Evolutionary conservation across 495 filamentous ascomycete genomes (phyloP), one percentile per base, ranked within the genome.

Genomic region (Chlorociboria aeruginascens): DNA sequence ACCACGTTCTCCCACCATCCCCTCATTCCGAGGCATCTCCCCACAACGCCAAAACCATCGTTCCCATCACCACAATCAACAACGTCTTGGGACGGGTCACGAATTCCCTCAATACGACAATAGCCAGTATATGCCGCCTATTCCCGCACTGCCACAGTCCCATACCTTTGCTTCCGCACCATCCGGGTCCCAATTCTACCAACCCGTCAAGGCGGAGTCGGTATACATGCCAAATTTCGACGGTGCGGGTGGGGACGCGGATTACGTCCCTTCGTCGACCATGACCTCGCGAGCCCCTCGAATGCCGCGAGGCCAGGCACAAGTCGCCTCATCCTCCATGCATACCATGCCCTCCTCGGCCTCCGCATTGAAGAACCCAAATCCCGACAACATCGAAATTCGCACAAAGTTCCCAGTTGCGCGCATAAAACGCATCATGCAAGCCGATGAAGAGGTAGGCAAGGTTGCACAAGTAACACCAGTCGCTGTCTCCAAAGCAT

Each of bases 391-490:
- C 57, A 69, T 95, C 56, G 65, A 89, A 16, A 86, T 99, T 45
- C 86, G 80, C 65, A 96, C 89, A 16, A 95, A 96, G 53, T 99
- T 99, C 58, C 92, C 92, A 3, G 94, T 96, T 31, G 92, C 92
- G 48, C 78, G 92, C 42, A 99, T 97, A 64, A 99, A 99, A 76
- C 83, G 92, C 44, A 97, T 99, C 52, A 97, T 99, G 92, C 92
- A 99, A 65, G 92, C 92, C 7, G 92, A 99, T 60, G 92, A 99
- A 59, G 92, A 99, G 66, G 89, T 99, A 2, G 92, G 92, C 35
- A 99, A 99, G 68, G 93, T 99, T 3, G 88, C 92, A 7, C 93
- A 97, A 66, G 90, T 95, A 17, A 94, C 89, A 6, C 89, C 89
- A 2, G 89, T 93, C 57, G 89, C 85, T 40, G 89, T 96, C 43